Conservation (phyloP, 257 asterid genomes). For the Petunia secreta region DNA sequence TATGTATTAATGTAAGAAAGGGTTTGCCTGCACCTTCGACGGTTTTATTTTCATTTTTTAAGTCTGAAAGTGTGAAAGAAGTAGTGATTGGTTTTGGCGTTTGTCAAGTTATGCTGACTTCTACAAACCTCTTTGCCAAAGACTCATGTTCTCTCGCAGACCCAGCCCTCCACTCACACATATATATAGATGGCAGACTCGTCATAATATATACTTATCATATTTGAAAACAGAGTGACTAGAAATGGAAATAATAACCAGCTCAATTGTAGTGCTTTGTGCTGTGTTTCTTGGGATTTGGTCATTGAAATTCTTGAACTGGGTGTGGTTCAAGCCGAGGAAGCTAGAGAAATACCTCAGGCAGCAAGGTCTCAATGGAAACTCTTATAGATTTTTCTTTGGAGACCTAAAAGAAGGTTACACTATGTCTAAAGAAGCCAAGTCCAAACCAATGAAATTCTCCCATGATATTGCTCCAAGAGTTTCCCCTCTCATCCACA, state of each 20-base stretch:
- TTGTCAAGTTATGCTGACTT: no score
- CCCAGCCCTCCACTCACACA: no score
- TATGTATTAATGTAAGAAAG: no score
- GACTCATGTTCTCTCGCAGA: no score
- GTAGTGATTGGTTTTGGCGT: no score
- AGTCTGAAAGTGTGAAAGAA: no score
- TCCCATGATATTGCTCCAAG: constrained; percentile 33
- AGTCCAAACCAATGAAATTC: constrained; percentile 31
- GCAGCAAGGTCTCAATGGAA: constrained; percentile 34
- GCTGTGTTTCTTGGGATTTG: background rate
- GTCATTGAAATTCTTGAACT: constrained; percentile 35
- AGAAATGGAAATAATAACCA: constrained; percentile 22
- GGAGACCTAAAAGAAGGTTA: constrained; percentile 37
- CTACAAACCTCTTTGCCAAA: no score
- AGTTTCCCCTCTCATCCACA: constrained; percentile 28
- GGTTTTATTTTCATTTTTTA: no score
- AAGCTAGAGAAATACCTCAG: constrained; percentile 38
- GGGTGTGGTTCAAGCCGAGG: constrained; percentile 38
- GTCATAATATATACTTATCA: no score
- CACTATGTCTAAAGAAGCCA: constrained; percentile 29
- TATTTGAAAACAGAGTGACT: background rate
- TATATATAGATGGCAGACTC: no score
- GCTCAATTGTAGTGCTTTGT: background rate
- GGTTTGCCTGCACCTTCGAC: no score
- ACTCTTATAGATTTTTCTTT: constrained; percentile 31